A percentile compares a stretch with the other conserved stretches of the same genome.
phyloP scores from a whole-genome alignment of 1,139 yeast genomes.

The Debaryomyces coudertii region DNA sequence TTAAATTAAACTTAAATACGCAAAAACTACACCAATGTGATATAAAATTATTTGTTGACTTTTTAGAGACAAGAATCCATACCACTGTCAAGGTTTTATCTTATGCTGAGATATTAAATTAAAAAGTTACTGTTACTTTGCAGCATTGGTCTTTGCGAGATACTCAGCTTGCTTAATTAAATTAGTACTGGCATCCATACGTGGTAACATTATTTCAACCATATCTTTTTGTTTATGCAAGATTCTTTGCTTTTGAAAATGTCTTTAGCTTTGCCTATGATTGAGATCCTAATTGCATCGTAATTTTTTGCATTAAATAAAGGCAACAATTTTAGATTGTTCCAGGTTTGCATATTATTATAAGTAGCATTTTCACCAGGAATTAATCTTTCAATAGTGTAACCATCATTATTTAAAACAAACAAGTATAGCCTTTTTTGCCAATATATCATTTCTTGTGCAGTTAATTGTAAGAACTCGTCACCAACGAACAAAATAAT shows the following conservation, averaged over 20 bases:
- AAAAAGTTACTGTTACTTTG: conserved; percentile 36
- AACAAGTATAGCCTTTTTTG: conserved; percentile 83
- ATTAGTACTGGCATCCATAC: conserved; percentile 79
- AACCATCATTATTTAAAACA: conserved; percentile 83
- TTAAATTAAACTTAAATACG: background rate
- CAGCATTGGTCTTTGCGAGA: conserved; percentile 53
- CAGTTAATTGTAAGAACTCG: conserved; percentile 87
- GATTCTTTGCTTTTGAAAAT: conserved; percentile 59
- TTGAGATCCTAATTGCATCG: conserved; percentile 58
- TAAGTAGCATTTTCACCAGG: conserved; percentile 78
- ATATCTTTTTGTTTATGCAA: conserved; percentile 64
- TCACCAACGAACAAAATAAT: conserved; percentile 86
- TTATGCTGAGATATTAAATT: background rate
- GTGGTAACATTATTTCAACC: conserved; percentile 78
- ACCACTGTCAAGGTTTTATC: background rate
- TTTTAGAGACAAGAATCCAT: background rate
- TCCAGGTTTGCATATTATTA: conserved; percentile 84
- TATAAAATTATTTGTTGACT: background rate
- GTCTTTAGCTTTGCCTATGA: conserved; percentile 67
- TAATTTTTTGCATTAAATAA: conserved; percentile 70
- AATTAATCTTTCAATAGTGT: conserved; percentile 86
- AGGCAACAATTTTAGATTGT: conserved; percentile 67
- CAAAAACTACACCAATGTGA: background rate
- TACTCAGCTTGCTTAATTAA: conserved; percentile 72
- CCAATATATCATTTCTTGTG: conserved; percentile 85